A percentile compares a stretch with the other conserved stretches of the same genome.
Evolutionary conservation across 2,329 filamentous ascomycete genomes (phyloP).

Genomic region (Colletotrichum orchidophilum): DNA sequence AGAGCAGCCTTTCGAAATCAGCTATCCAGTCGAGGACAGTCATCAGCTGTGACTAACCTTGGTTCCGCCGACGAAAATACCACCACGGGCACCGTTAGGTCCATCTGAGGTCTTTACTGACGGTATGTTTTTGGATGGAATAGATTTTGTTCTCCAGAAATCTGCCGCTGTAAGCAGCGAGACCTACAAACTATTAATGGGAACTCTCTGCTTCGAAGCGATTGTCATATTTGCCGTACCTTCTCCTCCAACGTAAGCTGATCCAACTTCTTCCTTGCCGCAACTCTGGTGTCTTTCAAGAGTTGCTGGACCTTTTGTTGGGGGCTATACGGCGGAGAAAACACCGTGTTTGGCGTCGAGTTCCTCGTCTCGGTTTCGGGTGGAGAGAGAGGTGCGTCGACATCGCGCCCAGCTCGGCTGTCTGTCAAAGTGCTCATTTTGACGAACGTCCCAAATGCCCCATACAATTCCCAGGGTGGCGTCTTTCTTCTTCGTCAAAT

Average conservation of each 20-base stretch:
- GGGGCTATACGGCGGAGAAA: conserved; percentile 57
- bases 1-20: conserved; percentile 68
- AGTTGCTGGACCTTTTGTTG: conserved; percentile 45
- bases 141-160: conserved; percentile 75
- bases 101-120: conserved; percentile 75
- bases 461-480: neutral
- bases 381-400: conserved; percentile 40
- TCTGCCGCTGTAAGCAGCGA: conserved; percentile 70
- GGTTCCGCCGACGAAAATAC: conserved; percentile 73
- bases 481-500: neutral
- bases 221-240: conserved; percentile 43
- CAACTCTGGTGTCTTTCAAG: conserved; percentile 50
- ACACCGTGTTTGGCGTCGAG: conserved; percentile 60
- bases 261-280: conserved; percentile 59
- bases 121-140: conserved; percentile 70
- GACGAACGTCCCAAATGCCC: neutral
- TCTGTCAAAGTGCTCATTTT: conserved; percentile 7
- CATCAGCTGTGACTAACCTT: conserved; percentile 53
- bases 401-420: conserved; percentile 38
- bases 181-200: conserved; percentile 49
- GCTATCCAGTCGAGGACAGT: neutral
- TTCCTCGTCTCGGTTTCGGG: conserved; percentile 41
- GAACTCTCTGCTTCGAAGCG: neutral
- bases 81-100: conserved; percentile 75
- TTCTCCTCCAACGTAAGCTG: conserved; percentile 67